Base-by-base conservation (phyloP, 129 eudicot species). In the Glebionis coronaria region DNA sequence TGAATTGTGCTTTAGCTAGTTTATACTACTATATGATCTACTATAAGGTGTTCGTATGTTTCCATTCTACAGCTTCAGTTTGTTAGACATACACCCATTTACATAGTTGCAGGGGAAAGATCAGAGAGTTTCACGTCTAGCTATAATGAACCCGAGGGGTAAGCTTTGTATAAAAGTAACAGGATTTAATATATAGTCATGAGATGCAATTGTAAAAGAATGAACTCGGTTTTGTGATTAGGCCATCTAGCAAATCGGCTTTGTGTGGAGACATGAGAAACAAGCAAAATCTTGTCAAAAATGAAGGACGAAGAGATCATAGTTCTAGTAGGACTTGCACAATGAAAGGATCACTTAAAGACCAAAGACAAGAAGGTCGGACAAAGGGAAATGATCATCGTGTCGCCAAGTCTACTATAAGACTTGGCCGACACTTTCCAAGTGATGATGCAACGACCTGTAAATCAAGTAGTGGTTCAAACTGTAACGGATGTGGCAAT, bases 51-150 rank as follows among this genome's bases (percentile, higher is more conserved):
- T n/a, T n/a, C 44, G 9, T 55, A 27, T 47, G 25, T 65, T 55
- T 61, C 23, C 31, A 28, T 75, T 52, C 0, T 61, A 25, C 80
- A 76, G 80, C 63, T 76, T 76, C 75, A 51, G 40, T 76, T 76
- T 76, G 70, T 76, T 68, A 74, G 80, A 18, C 59, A 44, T 27
- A 52, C 59, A 5, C 80, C 80, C 12, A 3, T 62, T 9, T 61
- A 68, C 14, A 55, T 21, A 7, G n/a, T 76, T 52, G 65, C 80
- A 44, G 64, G 75, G 3, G 80, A 76, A 60, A 54, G 42, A 76
- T 76, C 57, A 51, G 65, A 25, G 25, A 62, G 27, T 19, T 25
- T 12, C 49, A 12, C 31, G 18, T 42, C 8, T 42, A 38, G 16
- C 44, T 19, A 52, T 68, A 4, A 61, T 44, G 65, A 60, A 46